Conservation (phyloP, 2,329 filamentous ascomycete genomes). For the Arthroderma sp. region DNA sequence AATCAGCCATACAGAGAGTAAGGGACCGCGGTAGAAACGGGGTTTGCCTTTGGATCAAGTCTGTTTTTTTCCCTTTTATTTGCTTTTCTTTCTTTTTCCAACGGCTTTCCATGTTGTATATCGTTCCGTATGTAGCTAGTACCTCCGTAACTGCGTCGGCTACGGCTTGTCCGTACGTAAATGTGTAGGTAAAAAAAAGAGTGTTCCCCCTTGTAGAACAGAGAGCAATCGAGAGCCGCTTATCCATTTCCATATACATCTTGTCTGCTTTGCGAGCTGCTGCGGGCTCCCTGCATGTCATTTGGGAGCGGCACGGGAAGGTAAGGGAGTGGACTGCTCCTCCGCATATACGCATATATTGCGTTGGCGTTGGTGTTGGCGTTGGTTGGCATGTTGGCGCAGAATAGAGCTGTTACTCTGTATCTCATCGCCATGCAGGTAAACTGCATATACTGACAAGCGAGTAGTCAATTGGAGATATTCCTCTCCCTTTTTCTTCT, state of each 20-base stretch:
- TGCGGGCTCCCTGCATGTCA: conserved; percentile 1
- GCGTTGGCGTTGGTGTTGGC: not conserved
- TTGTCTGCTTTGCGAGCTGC: not conserved
- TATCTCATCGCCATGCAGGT: too few species aligned
- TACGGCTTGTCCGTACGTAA: too few species aligned
- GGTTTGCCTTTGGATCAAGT: too few species aligned
- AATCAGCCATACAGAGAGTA: not conserved
- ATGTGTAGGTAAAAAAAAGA: too few species aligned
- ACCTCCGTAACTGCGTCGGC: not conserved
- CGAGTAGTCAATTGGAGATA: not conserved
- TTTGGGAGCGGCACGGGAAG: not conserved
- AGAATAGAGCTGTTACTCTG: too few species aligned
- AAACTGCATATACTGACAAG: not conserved
- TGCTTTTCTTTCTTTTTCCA: not conserved
- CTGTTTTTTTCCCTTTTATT: not conserved
- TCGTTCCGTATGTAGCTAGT: not conserved
- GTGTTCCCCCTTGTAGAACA: too few species aligned
- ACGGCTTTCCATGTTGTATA: not conserved
- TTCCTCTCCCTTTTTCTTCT: too few species aligned
- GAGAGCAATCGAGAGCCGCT: not conserved
- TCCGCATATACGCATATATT: not conserved
- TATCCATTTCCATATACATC: not conserved
- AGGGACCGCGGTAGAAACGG: not conserved
- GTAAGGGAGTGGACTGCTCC: not conserved
- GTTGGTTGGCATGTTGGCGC: not conserved